Conservation (phyloP, 1,284 basidiomycete species). For the Lentinula novae-zelandiae region DNA sequence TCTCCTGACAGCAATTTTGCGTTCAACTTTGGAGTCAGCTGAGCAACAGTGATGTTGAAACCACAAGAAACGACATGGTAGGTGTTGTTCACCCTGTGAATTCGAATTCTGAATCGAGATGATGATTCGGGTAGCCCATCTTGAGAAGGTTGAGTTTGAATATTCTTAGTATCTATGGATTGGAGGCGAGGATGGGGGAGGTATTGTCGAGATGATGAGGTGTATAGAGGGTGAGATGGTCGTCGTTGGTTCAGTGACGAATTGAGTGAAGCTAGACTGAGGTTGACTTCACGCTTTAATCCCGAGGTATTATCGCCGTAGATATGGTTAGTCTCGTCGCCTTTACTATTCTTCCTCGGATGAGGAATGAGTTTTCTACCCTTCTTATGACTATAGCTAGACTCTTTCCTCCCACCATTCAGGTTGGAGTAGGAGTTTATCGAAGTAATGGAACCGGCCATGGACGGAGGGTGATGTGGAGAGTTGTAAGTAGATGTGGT, state of each 20-base stretch:
- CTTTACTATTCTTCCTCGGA: slow-evolving; percentile 2
- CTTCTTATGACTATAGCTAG: not conserved
- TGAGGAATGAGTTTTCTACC: not conserved
- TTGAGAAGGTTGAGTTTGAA: not conserved
- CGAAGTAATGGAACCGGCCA: not conserved
- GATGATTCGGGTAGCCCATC: not conserved
- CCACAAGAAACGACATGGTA: slow-evolving; percentile 60
- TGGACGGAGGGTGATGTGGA: not conserved
- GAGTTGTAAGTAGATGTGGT: not conserved
- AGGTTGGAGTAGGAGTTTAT: not conserved
- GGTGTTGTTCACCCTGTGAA: slow-evolving; percentile 75
- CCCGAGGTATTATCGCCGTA: not conserved
- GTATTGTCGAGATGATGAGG: not conserved
- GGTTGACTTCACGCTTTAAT: not conserved
- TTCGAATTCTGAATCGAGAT: slow-evolving; percentile 30
- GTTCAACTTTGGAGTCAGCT: slow-evolving; percentile 64
- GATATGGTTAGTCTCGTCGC: not conserved
- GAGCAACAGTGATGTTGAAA: slow-evolving; percentile 68
- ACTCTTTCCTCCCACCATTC: not conserved
- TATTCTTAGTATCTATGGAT: not conserved
- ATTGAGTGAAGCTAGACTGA: not conserved
- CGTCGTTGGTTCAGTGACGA: not conserved
- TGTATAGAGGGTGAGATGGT: not conserved
- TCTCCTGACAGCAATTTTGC: slow-evolving; percentile 50
- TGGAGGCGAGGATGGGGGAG: not conserved